Percentiles rank a stretch among this genome's conserved stretches.
Evolutionary conservation across 2,329 filamentous ascomycete genomes (phyloP).

Genomic region (Lithohypha guttulata): DNA sequence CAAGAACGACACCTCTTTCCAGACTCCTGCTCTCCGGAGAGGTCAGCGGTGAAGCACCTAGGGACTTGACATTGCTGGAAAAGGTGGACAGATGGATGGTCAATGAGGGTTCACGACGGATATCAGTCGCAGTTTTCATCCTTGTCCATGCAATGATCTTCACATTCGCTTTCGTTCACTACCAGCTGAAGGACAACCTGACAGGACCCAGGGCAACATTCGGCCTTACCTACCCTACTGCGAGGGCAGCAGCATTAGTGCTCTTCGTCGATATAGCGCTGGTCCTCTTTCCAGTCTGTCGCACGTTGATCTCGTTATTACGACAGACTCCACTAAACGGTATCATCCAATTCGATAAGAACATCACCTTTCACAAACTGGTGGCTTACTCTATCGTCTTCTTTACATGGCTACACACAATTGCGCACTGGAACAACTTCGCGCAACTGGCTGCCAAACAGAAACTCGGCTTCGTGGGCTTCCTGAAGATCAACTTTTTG

Average conservation of each 20-base stretch:
- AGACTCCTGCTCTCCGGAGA: slow-evolving; percentile 74
- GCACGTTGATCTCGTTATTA: slow-evolving; percentile 70
- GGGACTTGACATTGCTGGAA: slow-evolving; percentile 56
- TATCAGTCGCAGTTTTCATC: slow-evolving; percentile 71
- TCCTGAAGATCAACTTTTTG: slow-evolving; percentile 63
- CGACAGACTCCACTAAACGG: slow-evolving; percentile 74
- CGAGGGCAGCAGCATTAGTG: slow-evolving; percentile 62
- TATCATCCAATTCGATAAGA: slow-evolving; percentile 59
- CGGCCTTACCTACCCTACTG: slow-evolving; percentile 65
- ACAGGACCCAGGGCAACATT: slow-evolving; percentile 56
- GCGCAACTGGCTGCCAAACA: slow-evolving; percentile 65
- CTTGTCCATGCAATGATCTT: slow-evolving; percentile 66
- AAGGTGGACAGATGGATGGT: slow-evolving; percentile 81
- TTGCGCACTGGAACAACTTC: slow-evolving; percentile 81
- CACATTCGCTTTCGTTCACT: slow-evolving; percentile 69
- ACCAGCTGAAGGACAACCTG: slow-evolving; percentile 63
- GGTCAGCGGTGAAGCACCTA: slow-evolving; percentile 64
- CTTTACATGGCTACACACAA: slow-evolving; percentile 76
- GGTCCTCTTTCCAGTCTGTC: slow-evolving; percentile 61
- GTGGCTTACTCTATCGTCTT: slow-evolving; percentile 82
- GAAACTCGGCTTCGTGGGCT: slow-evolving; percentile 67
- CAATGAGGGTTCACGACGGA: slow-evolving; percentile 71
- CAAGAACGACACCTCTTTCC: slow-evolving; percentile 72
- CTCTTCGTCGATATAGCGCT: slow-evolving; percentile 74
- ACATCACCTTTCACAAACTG: slow-evolving; percentile 63